phyloP scores from a whole-genome alignment of 2,329 filamentous ascomycete genomes.

The Pseudogymnoascus sp. region DNA sequence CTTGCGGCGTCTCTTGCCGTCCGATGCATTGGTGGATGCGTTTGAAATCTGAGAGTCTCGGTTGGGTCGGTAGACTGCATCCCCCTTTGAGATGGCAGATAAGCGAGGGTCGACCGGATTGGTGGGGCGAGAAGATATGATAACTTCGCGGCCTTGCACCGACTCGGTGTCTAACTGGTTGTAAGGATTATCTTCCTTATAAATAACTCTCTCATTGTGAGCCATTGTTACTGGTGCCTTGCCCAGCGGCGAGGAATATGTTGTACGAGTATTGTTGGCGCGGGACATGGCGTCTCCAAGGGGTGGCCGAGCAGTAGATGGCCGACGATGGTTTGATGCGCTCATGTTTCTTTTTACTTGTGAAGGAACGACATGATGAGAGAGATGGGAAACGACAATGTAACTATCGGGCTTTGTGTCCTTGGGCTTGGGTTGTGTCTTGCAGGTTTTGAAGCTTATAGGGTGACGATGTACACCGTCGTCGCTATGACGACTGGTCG shows the following conservation, averaged over 20 bases:
- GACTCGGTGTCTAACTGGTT: background rate
- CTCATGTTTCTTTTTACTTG: conserved; percentile 1
- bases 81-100: conserved; percentile 28
- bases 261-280: conserved; percentile 24
- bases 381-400: background rate
- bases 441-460: background rate
- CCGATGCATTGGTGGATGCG: conserved; percentile 29
- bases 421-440: background rate
- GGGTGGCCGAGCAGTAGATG: conserved; percentile 23
- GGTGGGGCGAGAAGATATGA: conserved; percentile 19
- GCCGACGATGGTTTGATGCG: conserved; percentile 14
- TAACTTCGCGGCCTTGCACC: background rate
- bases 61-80: conserved; percentile 25
- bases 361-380: background rate
- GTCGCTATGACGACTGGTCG: background rate
- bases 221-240: conserved; percentile 16
- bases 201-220: conserved; percentile 21
- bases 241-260: conserved; percentile 7
- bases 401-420: background rate
- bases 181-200: background rate
- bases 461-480: background rate
- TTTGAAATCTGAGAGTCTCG: conserved; percentile 34
- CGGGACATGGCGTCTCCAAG: conserved; percentile 26
- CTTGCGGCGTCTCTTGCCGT: conserved; percentile 34
- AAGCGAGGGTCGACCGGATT: conserved; percentile 27